phyloP scores from a whole-genome alignment of 768 basidiomycete genomes.

The Kwoniella bestiolae region DNA sequence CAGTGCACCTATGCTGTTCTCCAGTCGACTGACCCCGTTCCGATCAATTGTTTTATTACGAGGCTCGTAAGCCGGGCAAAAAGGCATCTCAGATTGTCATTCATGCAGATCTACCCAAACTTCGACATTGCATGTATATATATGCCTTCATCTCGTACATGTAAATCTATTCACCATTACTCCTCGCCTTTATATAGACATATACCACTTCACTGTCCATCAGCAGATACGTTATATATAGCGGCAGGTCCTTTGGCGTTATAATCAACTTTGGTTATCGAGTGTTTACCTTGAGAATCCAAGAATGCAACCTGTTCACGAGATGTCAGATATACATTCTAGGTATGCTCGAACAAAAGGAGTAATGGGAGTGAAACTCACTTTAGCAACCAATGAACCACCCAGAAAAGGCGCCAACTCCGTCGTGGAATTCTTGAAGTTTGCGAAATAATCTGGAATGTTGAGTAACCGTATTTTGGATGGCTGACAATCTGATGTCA shows the following conservation, averaged over 20 bases:
- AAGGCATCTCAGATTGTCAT: background rate
- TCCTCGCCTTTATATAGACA: background rate
- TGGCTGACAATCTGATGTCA: constrained; percentile 49
- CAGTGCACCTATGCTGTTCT: background rate
- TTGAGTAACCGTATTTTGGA: constrained; percentile 42
- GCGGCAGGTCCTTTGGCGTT: constrained; percentile 52
- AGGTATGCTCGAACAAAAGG: background rate
- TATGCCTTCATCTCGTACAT: background rate
- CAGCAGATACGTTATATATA: constrained; percentile 35
- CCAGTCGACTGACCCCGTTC: background rate
- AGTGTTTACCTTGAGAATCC: constrained; percentile 41
- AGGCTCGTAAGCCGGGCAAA: background rate
- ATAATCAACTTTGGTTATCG: constrained; percentile 53
- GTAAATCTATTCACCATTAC: background rate
- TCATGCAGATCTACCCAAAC: background rate
- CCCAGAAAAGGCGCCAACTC: constrained; percentile 56
- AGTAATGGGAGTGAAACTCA: constrained; percentile 17
- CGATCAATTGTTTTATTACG: no score
- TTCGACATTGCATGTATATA: no score
- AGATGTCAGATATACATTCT: no score
- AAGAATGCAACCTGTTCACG: constrained; percentile 40
- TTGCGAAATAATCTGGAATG: constrained; percentile 55
- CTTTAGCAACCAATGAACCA: constrained; percentile 51
- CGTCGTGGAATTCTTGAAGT: constrained; percentile 43
- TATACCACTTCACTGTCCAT: background rate